phyloP scores from a whole-genome alignment of 768 basidiomycete species.

The Sarcodon aspratus region DNA sequence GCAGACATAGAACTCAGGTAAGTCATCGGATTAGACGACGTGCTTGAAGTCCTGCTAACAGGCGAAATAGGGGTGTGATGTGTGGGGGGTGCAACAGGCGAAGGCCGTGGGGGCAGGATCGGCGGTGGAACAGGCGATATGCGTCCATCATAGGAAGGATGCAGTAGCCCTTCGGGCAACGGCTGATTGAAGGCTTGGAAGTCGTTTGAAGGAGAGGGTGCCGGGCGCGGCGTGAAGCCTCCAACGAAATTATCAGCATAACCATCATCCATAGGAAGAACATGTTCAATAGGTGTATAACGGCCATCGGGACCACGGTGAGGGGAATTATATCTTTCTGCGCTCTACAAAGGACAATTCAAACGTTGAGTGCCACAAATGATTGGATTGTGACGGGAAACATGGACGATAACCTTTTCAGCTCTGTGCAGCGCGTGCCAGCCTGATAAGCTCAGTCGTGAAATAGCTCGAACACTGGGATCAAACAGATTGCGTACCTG shows the following conservation, averaged over 20 bases:
- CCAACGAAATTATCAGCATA: slow-evolving; percentile 40
- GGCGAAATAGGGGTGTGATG: slow-evolving; percentile 2
- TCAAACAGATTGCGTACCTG: neutral
- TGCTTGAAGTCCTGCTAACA: neutral
- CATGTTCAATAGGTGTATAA: slow-evolving; percentile 43
- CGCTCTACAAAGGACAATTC: slow-evolving; percentile 18
- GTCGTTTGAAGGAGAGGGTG: slow-evolving; percentile 13
- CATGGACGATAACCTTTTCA: slow-evolving; percentile 27
- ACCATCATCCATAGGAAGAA: slow-evolving; percentile 38
- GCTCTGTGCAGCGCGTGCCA: slow-evolving; percentile 66
- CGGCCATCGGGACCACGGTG: slow-evolving; percentile 36
- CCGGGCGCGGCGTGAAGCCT: slow-evolving; percentile 28
- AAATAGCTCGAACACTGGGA: neutral
- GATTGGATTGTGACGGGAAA: slow-evolving; percentile 2
- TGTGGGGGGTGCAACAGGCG: neutral
- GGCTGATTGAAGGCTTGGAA: slow-evolving; percentile 20
- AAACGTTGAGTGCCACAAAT: slow-evolving; percentile 14
- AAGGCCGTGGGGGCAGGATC: neutral
- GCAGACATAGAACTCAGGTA: slow-evolving; percentile 42
- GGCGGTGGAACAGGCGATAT: slow-evolving; percentile 3
- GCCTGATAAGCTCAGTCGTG: slow-evolving; percentile 25
- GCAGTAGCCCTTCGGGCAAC: slow-evolving; percentile 27
- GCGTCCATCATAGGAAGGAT: slow-evolving; percentile 1
- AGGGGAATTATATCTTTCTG: slow-evolving; percentile 12
- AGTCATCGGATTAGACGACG: slow-evolving; percentile 11